These are phyloP conservation scores for Allantophomopsis cytisporea DNA, from an alignment of 2,329 filamentous ascomycete species.

Conservation along the genomic window DNA sequence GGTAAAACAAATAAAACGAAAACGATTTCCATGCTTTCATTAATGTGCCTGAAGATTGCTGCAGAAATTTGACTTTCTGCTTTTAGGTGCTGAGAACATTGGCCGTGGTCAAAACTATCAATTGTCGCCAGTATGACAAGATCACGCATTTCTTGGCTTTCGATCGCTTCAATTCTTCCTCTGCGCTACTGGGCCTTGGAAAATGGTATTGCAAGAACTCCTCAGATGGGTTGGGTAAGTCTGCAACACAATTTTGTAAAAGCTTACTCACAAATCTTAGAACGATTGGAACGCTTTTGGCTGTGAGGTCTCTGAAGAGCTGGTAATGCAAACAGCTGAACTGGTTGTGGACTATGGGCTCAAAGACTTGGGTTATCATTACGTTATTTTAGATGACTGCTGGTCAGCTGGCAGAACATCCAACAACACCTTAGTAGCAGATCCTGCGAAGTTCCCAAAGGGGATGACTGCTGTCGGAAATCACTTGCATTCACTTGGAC, in stretches of 20 bases:
- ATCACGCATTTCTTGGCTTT: too few relatives aligned
- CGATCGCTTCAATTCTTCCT: too few relatives aligned
- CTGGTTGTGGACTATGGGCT: conserved; percentile 29
- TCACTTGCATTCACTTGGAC: conserved; percentile 27
- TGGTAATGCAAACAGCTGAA: conserved; percentile 28
- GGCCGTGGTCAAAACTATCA: too few relatives aligned
- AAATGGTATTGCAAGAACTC: conserved; percentile 20
- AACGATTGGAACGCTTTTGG: conserved; percentile 37
- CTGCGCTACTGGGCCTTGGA: conserved; percentile 9
- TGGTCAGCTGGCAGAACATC: conserved; percentile 26
- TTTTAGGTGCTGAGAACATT: too few relatives aligned
- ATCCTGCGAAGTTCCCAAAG: conserved; percentile 28
- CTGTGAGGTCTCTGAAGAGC: conserved; percentile 30
- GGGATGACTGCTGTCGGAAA: conserved; percentile 28
- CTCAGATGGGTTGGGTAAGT: conserved; percentile 23
- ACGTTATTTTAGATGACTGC: conserved; percentile 37
- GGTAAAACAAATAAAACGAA: too few relatives aligned
- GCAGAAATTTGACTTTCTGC: too few relatives aligned
- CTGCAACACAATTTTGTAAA: neutral
- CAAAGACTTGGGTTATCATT: conserved; percentile 34
- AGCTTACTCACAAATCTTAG: conserved; percentile 24
- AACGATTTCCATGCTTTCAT: too few relatives aligned
- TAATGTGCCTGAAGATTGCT: too few relatives aligned
- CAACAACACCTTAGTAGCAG: conserved; percentile 25
- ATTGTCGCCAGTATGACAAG: too few relatives aligned